phyloP scores from a whole-genome alignment of 179 eudicot genomes.

The Vitellaria paradoxa region DNA sequence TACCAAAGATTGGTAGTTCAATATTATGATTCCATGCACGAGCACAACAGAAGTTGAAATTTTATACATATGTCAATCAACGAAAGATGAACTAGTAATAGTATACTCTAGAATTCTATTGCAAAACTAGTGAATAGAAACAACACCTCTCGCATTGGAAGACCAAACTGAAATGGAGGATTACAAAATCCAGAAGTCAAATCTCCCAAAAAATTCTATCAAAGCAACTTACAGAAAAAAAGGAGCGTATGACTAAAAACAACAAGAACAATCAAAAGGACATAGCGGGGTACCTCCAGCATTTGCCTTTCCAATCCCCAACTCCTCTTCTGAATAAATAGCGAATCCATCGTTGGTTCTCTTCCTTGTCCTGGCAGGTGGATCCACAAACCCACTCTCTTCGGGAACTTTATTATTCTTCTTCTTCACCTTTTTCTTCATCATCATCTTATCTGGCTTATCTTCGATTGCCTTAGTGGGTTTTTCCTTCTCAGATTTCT shows the following conservation, averaged over 20 bases:
- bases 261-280: slow-evolving; percentile 85
- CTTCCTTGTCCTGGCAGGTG: slow-evolving; percentile 37
- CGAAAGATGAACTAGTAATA: neutral
- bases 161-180: neutral
- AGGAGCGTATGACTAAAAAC: too few species aligned
- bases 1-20: neutral
- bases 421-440: slow-evolving; percentile 17
- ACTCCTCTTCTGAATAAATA: slow-evolving; percentile 59
- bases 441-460: slow-evolving; percentile 26
- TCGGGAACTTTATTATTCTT: slow-evolving; percentile 13
- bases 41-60: neutral
- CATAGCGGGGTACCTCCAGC: slow-evolving; percentile 65
- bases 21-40: neutral
- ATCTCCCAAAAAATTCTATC: neutral
- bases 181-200: neutral
- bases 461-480: slow-evolving; percentile 12
- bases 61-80: neutral
- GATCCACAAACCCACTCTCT: slow-evolving; percentile 19
- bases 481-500: slow-evolving; percentile 32
- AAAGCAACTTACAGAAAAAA: neutral
- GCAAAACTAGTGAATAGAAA: neutral
- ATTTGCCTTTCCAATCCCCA: slow-evolving; percentile 52
- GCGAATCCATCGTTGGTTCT: slow-evolving; percentile 57
- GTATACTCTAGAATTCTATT: neutral
- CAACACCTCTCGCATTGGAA: neutral